These are phyloP conservation scores for Xerocomus potaroensis DNA, from an alignment of 768 basidiomycete genomes.

Conservation along the genomic window DNA sequence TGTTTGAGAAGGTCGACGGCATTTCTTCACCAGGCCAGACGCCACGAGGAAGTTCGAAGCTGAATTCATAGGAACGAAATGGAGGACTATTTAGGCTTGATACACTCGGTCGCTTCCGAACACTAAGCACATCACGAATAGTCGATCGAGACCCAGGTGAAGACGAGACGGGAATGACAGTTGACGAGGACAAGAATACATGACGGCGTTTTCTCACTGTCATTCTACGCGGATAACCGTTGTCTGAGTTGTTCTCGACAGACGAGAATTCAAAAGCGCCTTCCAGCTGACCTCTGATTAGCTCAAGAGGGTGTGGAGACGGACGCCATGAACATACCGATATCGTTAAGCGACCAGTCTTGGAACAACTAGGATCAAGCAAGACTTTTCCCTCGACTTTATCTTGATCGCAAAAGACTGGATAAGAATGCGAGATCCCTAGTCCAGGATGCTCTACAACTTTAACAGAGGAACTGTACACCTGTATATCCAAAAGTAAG, in stretches of 20 bases:
- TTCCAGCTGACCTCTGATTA: slow-evolving; percentile 46
- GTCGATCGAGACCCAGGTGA: slow-evolving; percentile 19
- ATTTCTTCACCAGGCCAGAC: slow-evolving; percentile 51
- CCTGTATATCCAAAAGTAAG: slow-evolving; percentile 53
- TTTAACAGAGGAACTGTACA: slow-evolving; percentile 61
- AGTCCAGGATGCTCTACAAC: slow-evolving; percentile 31
- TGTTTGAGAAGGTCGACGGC: slow-evolving; percentile 52
- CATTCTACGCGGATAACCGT: slow-evolving; percentile 19
- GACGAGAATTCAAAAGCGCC: slow-evolving; percentile 51
- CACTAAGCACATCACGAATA: slow-evolving; percentile 32
- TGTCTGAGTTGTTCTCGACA: slow-evolving; percentile 15
- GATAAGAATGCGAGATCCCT: slow-evolving; percentile 24
- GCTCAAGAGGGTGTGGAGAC: background rate
- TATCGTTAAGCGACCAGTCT: slow-evolving; percentile 54
- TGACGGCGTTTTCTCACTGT: slow-evolving; percentile 33
- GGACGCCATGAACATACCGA: slow-evolving; percentile 50
- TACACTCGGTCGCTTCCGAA: slow-evolving; percentile 46
- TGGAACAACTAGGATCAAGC: slow-evolving; percentile 49
- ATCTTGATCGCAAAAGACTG: slow-evolving; percentile 61
- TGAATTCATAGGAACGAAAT: slow-evolving; percentile 40
- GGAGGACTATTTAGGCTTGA: slow-evolving; percentile 35
- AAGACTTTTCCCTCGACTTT: slow-evolving; percentile 56
- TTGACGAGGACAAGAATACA: slow-evolving; percentile 48
- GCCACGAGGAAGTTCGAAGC: slow-evolving; percentile 52
- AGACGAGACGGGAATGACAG: slow-evolving; percentile 37